Evolutionary conservation across 805 yeast species (phyloP).

Genomic region (Candida pini): DNA sequence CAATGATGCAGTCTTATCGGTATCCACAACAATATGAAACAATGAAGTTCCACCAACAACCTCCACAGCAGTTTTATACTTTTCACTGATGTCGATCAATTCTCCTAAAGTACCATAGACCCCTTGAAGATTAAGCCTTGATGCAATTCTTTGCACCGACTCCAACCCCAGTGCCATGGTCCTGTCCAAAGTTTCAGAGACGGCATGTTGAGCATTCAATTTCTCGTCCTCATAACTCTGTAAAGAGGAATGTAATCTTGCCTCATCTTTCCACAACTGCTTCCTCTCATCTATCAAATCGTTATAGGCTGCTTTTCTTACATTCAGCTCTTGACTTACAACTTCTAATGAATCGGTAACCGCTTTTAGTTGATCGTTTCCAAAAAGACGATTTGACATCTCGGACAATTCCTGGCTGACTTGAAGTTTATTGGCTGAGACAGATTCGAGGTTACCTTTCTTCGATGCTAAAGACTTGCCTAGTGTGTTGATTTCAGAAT

Average conservation of each 20-base stretch:
- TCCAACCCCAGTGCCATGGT: constrained; percentile 62
- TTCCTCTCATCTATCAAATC: constrained; percentile 62
- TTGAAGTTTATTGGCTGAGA: constrained; percentile 7
- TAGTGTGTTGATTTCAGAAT: constrained; percentile 40
- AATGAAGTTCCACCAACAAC: constrained; percentile 83
- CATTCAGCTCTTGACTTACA: constrained; percentile 23
- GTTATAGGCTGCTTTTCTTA: constrained; percentile 35
- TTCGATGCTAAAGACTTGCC: constrained; percentile 15
- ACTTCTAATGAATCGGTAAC: constrained; percentile 26
- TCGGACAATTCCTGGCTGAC: constrained; percentile 35
- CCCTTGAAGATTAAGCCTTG: constrained; percentile 49
- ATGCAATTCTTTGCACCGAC: constrained; percentile 60
- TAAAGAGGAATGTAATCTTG: constrained; percentile 50
- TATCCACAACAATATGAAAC: constrained; percentile 86
- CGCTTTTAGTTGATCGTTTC: constrained; percentile 1
- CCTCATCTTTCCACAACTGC: constrained; percentile 72
- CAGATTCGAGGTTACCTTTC: constrained; percentile 3
- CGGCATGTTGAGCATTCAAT: constrained; percentile 49
- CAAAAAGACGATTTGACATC: constrained; percentile 17
- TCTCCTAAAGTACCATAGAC: constrained; percentile 88
- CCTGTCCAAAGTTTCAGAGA: constrained; percentile 72
- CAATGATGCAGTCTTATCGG: constrained; percentile 73
- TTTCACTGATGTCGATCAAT: constrained; percentile 71
- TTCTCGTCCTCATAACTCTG: constrained; percentile 54
- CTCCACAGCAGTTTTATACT: constrained; percentile 81